Base-by-base conservation (phyloP, 805 yeast species). In the Saturnispora zaruensis region DNA sequence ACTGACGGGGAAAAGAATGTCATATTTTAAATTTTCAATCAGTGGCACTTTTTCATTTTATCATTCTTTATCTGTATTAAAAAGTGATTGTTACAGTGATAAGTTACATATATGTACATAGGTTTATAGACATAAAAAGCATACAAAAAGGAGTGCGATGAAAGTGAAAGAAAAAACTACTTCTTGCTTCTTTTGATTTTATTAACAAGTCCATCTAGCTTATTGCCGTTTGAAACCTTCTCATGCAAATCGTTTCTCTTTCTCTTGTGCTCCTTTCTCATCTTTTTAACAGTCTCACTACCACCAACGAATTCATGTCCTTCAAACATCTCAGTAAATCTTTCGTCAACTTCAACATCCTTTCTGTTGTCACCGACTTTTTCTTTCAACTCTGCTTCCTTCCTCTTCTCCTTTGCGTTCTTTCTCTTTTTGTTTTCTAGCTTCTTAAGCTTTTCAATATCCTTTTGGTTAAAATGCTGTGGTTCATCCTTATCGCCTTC, bases 261-360 rank as follows among this genome's bases (percentile, higher is more conserved):
- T 53, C 56, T 42, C 40, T 77, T 74, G 56, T 96, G 77, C 66
- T 89, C 96, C 42, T 78, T 74, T 70, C 93, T 67, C 50, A 93
- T 77, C 65, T 82, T 75, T 62, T 83, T 82, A 96, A 91, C 90
- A 24, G 93, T 88, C 16, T 79, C 71, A 1, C 98, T 90, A 67
- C 95, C 99, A 63, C 95, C 89, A 11, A 96, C 96, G 67, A 80
- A 93, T 54, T 84, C 93, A 55, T 87, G 96, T 54, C 80, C 82
- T 59, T 88, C 88, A 61, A 83, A 87, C 55, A 89, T 73, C 56
- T 84, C 95, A 44, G 75, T 75, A 72, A 93, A 93, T 69, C 99
- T 82, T 14, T 84, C 81, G 72, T 93, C 99, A 38, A 74, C 71
- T 60, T 87, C 77, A 11, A 53, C 52, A 25, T 66, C 68, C 44